A percentile compares a stretch with the other conserved stretches of the same genome.
These are phyloP conservation scores for Triangularia setosa DNA, from an alignment of 2,329 filamentous ascomycete species.

Conservation along the genomic window DNA sequence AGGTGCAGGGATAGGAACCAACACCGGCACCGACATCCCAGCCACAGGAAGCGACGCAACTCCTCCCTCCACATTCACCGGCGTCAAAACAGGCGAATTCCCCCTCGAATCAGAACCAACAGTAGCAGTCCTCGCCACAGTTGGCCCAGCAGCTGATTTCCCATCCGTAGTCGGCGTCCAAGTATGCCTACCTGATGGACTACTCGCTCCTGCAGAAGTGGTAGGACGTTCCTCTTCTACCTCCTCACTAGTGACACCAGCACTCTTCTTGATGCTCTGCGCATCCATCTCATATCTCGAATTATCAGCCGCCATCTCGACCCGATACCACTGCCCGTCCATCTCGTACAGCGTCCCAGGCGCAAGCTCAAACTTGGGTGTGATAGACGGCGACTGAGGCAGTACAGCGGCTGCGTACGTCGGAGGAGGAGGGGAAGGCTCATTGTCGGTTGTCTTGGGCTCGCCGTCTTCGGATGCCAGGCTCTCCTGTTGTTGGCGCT, in stretches of 20 bases:
- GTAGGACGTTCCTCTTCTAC: not conserved
- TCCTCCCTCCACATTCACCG: not conserved
- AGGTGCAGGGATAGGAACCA: not conserved
- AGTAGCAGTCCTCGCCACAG: not conserved
- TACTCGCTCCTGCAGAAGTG: not conserved
- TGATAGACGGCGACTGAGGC: not conserved
- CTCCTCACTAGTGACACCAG: not conserved
- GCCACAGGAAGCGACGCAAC: not conserved
- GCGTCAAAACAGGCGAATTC: not conserved
- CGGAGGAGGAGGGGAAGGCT: not conserved
- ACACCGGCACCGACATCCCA: not conserved
- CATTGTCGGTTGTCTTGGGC: not conserved
- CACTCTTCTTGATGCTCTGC: not conserved
- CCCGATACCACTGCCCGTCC: constrained; percentile 15
- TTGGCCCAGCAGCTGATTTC: too few relatives aligned
- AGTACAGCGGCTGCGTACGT: not conserved
- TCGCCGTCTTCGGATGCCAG: not conserved
- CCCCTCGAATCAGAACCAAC: not conserved
- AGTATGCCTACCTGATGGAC: not conserved
- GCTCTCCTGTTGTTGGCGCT: not conserved
- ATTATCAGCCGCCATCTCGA: constrained; percentile 19
- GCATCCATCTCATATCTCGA: constrained; percentile 21
- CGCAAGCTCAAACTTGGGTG: not conserved
- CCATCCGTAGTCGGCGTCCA: not conserved
- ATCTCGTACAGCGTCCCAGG: constrained; percentile 15